Evolutionary conservation across 768 basidiomycete species (phyloP), one percentile per base, ranked within the genome.

Genomic region (Collybiopsis luxurians): DNA sequence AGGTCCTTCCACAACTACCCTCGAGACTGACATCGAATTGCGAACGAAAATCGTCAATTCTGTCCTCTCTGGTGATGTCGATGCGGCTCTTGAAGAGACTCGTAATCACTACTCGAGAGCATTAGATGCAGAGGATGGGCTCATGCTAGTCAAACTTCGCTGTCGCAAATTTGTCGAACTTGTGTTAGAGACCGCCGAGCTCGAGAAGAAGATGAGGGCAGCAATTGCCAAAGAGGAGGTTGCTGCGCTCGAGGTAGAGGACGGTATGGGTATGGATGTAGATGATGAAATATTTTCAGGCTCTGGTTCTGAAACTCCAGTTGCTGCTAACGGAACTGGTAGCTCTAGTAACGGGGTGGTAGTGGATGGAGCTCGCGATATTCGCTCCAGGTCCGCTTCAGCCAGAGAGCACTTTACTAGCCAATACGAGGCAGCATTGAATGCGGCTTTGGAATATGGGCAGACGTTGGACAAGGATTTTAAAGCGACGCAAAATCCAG

Each of bases 141-240:
- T 90, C 15, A 79, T 94, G 72, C 70, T 81, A n/a, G 90, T 94
- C 76, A 90, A 89, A 68, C 71, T 95, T 62, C 82, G 87, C 24
- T 92, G 91, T 71, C 80, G 91, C 63, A 90, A 88, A 70, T 92
- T 95, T 64, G 85, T 95, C 44, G 92, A 95, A 69, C 79, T 92
- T 27, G 81, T 91, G 13, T 65, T 92, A 61, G 82, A 85, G 61
- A 84, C 89, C 10, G 79, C 83, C 4, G 88, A 86, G 59, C 72
- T 88, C 59, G 82, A 84, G 74, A 86, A 87, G 71, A 78, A 73
- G 62, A 79, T 85, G 73, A 77, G 77, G 57, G 69, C 67, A 28
- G 72, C 67, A 40, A 64, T 65, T 59, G 72, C 63, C 57, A 63
- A 70, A 66, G 59, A 58, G 13, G 67, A 71, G 50, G 55, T 53